Percentiles rank a stretch among this genome's conserved stretches.
These are phyloP conservation scores for Schizophyllum amplum DNA, from an alignment of 1,284 basidiomycete genomes.

Conservation along the genomic window DNA sequence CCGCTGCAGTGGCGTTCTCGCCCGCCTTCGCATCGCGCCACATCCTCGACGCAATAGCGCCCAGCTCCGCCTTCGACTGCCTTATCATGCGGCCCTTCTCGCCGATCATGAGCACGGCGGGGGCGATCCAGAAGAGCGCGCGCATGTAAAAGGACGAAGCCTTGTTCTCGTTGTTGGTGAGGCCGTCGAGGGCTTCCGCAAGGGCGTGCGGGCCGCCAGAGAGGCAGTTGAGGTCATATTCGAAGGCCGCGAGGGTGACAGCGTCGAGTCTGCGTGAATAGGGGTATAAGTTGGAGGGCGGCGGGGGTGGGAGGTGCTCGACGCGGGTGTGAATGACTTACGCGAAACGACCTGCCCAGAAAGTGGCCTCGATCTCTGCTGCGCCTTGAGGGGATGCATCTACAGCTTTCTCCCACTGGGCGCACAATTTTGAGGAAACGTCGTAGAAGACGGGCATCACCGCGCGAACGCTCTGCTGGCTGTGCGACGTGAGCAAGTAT, in stretches of 20 bases:
- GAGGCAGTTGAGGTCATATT: constrained; percentile 45
- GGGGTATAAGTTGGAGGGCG: constrained; percentile 1
- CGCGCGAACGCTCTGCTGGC: constrained; percentile 42
- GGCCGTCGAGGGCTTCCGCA: constrained; percentile 40
- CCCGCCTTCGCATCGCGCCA: constrained; percentile 41
- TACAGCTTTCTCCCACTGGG: constrained; percentile 36
- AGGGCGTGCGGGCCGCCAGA: constrained; percentile 36
- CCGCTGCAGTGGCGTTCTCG: too few species aligned
- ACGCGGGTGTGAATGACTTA: too few species aligned
- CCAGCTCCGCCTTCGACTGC: constrained; percentile 40
- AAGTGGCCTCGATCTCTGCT: constrained; percentile 43
- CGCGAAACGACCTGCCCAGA: constrained; percentile 55
- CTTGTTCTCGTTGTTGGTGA: constrained; percentile 50
- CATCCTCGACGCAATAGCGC: constrained; percentile 39
- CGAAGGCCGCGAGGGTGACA: constrained; percentile 47
- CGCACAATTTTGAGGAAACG: constrained; percentile 38
- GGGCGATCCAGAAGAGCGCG: constrained; percentile 51
- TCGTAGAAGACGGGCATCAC: constrained; percentile 41
- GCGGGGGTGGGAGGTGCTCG: not conserved
- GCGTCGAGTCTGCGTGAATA: constrained; percentile 38
- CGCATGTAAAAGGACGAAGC: constrained; percentile 55
- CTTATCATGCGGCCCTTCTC: constrained; percentile 50
- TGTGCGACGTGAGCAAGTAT: constrained; percentile 17
- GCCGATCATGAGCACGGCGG: constrained; percentile 43
- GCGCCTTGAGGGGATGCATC: constrained; percentile 27